A percentile compares a stretch with the other conserved stretches of the same genome.
phyloP scores from a whole-genome alignment of 164 flowering plant species.

The Pachysandra terminalis region DNA sequence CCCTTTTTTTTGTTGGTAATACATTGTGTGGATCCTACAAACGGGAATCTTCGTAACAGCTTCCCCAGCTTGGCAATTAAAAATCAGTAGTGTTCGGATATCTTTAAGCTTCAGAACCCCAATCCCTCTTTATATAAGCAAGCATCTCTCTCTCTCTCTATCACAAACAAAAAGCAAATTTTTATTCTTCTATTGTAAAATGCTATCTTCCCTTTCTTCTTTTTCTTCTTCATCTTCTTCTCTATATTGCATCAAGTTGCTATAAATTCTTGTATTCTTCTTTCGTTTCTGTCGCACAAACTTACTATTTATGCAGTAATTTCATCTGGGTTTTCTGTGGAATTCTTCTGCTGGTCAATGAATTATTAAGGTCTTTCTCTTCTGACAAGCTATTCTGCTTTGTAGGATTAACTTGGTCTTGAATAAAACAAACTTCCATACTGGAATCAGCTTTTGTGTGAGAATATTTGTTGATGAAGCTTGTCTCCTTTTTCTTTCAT shows the following conservation, averaged over 20 bases:
- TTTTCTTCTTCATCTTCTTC: not conserved
- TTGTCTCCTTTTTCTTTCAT: not conserved
- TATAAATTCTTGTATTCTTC: not conserved
- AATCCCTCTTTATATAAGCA: too few species aligned
- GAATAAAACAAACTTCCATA: not conserved
- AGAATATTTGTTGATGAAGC: not conserved
- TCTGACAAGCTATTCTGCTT: not conserved
- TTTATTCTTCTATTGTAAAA: too few species aligned
- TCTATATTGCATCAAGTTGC: not conserved
- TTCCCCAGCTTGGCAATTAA: constrained; percentile 1
- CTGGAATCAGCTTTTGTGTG: not conserved
- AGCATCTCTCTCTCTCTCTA: not conserved
- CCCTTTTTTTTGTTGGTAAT: too few species aligned
- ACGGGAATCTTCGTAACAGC: constrained; percentile 30
- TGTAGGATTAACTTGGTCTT: not conserved
- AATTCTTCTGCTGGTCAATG: not conserved
- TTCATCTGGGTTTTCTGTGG: constrained; percentile 2
- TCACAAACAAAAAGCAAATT: too few species aligned
- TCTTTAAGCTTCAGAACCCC: constrained; percentile 3
- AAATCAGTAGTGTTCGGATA: not conserved
- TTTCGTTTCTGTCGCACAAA: not conserved
- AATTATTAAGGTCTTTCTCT: not conserved
- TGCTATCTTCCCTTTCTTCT: too few species aligned
- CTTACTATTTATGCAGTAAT: not conserved
- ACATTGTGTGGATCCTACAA: too few species aligned